Base-by-base conservation (phyloP, 306 rosid species). In the Abrus precatorius region DNA sequence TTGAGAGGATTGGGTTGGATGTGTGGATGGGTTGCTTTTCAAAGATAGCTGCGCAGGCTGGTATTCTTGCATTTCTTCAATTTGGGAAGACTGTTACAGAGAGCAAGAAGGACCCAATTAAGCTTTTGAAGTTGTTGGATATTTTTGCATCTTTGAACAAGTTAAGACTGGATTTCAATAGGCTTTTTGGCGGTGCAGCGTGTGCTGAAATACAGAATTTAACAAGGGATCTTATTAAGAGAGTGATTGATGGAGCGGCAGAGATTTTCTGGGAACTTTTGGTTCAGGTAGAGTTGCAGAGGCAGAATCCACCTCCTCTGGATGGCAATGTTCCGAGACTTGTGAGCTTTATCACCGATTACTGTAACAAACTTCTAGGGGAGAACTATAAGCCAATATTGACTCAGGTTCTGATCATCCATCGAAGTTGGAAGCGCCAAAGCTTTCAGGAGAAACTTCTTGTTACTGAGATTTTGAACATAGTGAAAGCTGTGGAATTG, bases 11-110 rank as follows among this genome's bases (percentile, higher is more conserved):
- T 68, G 97, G 98, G 9, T 78, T 86, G 82, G 94, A 87, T 68
- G 92, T 93, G 69, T 92, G 99, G 99, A 93, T 92, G 94, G 92
- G 93, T 53, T 96, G 99, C 83, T 96, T 96, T 75, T 91, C 99
- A 20, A 92, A 78, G 88, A 96, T 96, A 30, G 99, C 99, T 13
- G 97, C 98, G 14, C 97, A 96, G 86, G 97, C 98, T 6, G 99
- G 99, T 59, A 96, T 96, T 65, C 91, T 93, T 48, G 97, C 97
- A 10, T 96, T 96, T 84, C 97, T 96, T 80, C 99, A 93, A 72
- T 96, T 96, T 85, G 99, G 99, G 71, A 96, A 90, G 82, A 93
- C 93, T 11, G 99, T 96, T 33, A 84, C 98, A 1, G 97, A 92
- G 77, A 96, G 99, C 72, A 96, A 94, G 93, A 96, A 93, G 67